A percentile compares a stretch with the other conserved stretches of the same genome.
Evolutionary conservation across 345 rosid genomes (phyloP).

Genomic region (Aurinia saxatilis): DNA sequence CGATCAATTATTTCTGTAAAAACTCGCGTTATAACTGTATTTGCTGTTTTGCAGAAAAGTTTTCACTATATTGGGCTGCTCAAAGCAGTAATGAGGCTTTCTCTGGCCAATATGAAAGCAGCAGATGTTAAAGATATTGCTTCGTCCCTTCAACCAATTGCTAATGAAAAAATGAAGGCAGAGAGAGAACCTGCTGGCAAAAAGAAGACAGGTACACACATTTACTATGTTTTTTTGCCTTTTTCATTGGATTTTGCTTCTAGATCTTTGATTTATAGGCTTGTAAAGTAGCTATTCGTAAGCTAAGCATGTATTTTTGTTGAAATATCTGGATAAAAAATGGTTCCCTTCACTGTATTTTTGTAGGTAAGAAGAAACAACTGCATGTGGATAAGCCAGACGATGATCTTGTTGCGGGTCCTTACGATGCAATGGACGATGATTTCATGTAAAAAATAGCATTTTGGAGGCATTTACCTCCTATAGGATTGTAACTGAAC

Average conservation of each 20-base stretch:
- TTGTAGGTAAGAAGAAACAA: slow-evolving; percentile 72
- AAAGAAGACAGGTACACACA: slow-evolving; percentile 64
- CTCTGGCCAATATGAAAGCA: slow-evolving; percentile 61
- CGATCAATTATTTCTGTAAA: neutral
- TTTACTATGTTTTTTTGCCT: neutral
- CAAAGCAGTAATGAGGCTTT: slow-evolving; percentile 77
- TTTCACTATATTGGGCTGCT: slow-evolving; percentile 64
- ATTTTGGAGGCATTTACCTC: neutral
- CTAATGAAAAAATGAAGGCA: slow-evolving; percentile 81
- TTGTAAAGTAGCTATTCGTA: neutral
- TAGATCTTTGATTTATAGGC: neutral
- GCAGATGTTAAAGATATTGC: slow-evolving; percentile 90
- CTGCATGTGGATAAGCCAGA: slow-evolving; percentile 65
- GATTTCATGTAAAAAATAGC: slow-evolving; percentile 50
- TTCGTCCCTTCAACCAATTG: slow-evolving; percentile 74
- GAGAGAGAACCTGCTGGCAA: slow-evolving; percentile 86
- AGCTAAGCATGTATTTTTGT: neutral
- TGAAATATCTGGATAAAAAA: neutral
- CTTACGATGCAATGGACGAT: slow-evolving; percentile 50
- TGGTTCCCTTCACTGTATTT: neutral
- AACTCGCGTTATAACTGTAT: neutral
- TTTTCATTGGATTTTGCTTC: neutral
- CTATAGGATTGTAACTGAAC: slow-evolving; percentile 3
- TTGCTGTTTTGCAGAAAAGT: slow-evolving; percentile 58
- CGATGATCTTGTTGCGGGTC: slow-evolving; percentile 42